A percentile compares a stretch with the other conserved stretches of the same genome.
phyloP scores from a whole-genome alignment of 202 grass and related monocot species.

The Zizania palustris region DNA sequence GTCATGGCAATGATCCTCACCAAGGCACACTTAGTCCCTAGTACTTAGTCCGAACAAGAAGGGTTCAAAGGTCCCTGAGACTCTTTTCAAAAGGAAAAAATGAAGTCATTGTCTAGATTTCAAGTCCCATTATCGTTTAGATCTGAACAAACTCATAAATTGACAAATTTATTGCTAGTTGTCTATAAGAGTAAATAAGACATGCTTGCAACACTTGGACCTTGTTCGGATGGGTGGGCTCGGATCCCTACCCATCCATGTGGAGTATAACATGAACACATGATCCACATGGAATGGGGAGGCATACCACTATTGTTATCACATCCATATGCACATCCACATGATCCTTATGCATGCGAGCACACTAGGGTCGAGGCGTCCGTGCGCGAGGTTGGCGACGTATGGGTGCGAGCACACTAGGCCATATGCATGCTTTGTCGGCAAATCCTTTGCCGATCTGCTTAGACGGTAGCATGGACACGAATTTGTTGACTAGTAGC shows the following conservation, averaged over 20 bases:
- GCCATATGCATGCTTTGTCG: too few relatives aligned
- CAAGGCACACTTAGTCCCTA: background rate
- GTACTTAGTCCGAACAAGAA: conserved; percentile 4
- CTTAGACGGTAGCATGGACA: too few relatives aligned
- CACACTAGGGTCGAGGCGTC: too few relatives aligned
- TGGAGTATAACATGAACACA: conserved; percentile 1
- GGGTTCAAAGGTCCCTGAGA: conserved; percentile 8
- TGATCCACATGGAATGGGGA: background rate
- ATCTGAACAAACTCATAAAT: background rate
- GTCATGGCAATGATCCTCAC: conserved; percentile 34
- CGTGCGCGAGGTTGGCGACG: too few relatives aligned
- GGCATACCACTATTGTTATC: background rate
- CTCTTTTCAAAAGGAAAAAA: conserved; percentile 31
- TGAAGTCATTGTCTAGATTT: conserved; percentile 25
- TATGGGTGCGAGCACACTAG: too few relatives aligned
- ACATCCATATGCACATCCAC: background rate
- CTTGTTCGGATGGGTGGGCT: conserved; percentile 20
- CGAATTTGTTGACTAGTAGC: too few relatives aligned
- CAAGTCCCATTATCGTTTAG: background rate
- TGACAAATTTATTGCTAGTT: background rate
- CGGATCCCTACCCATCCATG: background rate
- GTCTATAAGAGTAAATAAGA: background rate
- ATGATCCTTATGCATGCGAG: too few relatives aligned
- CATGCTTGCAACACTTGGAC: background rate
- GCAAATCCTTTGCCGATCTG: too few relatives aligned